Percentiles rank a stretch among this genome's conserved stretches.
These are phyloP conservation scores for Kodamaea sp. DNA, from an alignment of 1,139 yeast genomes.

Conservation along the genomic window DNA sequence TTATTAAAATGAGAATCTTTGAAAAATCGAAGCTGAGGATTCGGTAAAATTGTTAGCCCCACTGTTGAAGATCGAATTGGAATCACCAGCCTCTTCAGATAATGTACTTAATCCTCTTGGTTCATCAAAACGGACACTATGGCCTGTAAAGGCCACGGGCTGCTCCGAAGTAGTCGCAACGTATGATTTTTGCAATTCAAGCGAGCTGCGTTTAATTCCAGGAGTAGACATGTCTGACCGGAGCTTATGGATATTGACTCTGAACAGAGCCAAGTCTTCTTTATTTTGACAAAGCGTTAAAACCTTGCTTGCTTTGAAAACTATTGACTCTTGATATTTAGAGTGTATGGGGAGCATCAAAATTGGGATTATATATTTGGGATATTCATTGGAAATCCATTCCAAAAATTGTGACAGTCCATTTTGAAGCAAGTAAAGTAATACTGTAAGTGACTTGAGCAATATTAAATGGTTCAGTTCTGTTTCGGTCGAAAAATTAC, in stretches of 20 bases:
- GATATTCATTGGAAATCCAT: conserved; percentile 24
- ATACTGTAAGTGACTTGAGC: conserved; percentile 35
- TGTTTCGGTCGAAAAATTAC: background rate
- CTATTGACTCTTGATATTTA: conserved; percentile 21
- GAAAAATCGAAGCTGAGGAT: too few species aligned
- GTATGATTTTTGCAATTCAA: conserved; percentile 2
- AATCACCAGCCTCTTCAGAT: background rate
- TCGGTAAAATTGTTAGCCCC: too few species aligned
- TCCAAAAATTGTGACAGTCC: conserved; percentile 33
- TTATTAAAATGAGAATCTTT: background rate
- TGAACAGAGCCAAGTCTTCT: conserved; percentile 24
- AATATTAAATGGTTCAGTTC: conserved; percentile 18
- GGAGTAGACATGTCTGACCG: conserved; percentile 41
- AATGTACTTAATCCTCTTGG: background rate
- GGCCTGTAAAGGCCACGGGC: background rate
- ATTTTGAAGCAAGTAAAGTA: conserved; percentile 35
- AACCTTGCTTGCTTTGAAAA: conserved; percentile 28
- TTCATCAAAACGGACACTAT: background rate
- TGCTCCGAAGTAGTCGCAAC: background rate
- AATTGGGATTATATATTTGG: conserved; percentile 12
- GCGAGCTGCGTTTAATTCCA: conserved; percentile 22
- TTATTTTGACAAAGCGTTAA: conserved; percentile 27
- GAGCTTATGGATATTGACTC: conserved; percentile 36
- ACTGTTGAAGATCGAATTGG: background rate
- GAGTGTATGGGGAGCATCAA: conserved; percentile 8